Conservation (phyloP, 352 stramenopile genomes). For the Globisporangium cylindrosporum region DNA sequence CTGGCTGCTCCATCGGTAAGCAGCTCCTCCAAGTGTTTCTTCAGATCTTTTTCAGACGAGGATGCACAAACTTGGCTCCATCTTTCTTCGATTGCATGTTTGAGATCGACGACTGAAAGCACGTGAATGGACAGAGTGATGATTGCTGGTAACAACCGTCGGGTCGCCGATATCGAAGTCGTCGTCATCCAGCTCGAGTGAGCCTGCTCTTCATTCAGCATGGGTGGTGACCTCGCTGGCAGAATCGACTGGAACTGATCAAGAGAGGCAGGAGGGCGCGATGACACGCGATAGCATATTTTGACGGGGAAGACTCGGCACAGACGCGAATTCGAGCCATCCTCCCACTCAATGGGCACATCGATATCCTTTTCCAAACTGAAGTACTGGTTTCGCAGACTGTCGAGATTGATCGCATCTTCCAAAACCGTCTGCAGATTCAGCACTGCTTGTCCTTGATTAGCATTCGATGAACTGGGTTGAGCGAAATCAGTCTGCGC, state of each 20-base stretch:
- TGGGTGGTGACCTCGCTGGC: not conserved
- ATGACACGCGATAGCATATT: constrained; percentile 12
- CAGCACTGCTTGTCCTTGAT: constrained; percentile 24
- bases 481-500: constrained; percentile 27
- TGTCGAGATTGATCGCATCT: not conserved
- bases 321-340: not conserved
- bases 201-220: not conserved
- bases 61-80: constrained; percentile 8
- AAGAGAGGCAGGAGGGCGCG: not conserved
- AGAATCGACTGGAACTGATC: not conserved
- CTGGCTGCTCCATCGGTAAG: not conserved
- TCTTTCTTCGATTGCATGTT: constrained; percentile 14
- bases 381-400: not conserved
- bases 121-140: constrained; percentile 9
- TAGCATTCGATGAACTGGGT: constrained; percentile 14
- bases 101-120: constrained; percentile 10
- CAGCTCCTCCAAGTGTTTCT: constrained; percentile 13
- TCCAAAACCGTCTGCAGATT: constrained; percentile 15
- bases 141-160: constrained; percentile 7
- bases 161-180: constrained; percentile 7
- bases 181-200: not conserved
- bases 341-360: constrained; percentile 12
- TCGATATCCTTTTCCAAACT: constrained; percentile 5
- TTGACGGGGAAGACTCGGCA: constrained; percentile 1
- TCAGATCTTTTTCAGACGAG: constrained; percentile 1